phyloP scores from a whole-genome alignment of 768 basidiomycete genomes.

The Lactifluus rugatus region DNA sequence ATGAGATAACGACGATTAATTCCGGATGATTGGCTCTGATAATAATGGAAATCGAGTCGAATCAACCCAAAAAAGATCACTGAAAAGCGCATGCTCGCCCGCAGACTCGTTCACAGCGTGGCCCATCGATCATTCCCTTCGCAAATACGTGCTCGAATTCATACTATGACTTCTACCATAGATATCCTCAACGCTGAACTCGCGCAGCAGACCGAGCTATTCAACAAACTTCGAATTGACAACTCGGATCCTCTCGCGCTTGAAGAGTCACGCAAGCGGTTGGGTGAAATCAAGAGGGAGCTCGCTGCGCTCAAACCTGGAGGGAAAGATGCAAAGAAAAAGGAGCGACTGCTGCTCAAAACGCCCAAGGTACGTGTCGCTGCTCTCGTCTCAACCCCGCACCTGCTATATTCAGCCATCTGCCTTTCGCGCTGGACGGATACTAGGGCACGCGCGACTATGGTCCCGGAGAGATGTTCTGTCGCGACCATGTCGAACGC shows the following conservation, averaged over 20 bases:
- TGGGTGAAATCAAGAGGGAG: conserved; percentile 58
- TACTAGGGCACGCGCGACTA: conserved; percentile 91
- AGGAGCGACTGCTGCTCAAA: conserved; percentile 70
- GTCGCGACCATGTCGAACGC: conserved; percentile 82
- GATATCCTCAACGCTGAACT: conserved; percentile 47
- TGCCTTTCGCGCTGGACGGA: too few species aligned
- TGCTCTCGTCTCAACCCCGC: background rate
- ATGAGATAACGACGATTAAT: background rate
- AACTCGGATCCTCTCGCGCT: conserved; percentile 41
- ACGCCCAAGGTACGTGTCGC: conserved; percentile 78
- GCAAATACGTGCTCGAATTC: conserved; percentile 4
- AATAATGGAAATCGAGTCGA: background rate
- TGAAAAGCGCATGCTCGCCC: conserved; percentile 3
- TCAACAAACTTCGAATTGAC: conserved; percentile 52
- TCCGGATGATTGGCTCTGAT: background rate
- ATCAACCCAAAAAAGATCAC: background rate
- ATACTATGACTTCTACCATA: conserved; percentile 31
- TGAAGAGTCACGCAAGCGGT: conserved; percentile 56
- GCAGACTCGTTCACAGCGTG: background rate
- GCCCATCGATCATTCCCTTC: conserved; percentile 11
- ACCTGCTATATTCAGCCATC: background rate
- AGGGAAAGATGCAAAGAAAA: conserved; percentile 45
- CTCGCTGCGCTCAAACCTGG: conserved; percentile 37
- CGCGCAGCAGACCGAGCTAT: conserved; percentile 41
- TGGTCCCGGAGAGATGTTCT: conserved; percentile 84